These are phyloP conservation scores for Rubia peregrina DNA, from an alignment of 305 asterid genomes.

Conservation along the genomic window DNA sequence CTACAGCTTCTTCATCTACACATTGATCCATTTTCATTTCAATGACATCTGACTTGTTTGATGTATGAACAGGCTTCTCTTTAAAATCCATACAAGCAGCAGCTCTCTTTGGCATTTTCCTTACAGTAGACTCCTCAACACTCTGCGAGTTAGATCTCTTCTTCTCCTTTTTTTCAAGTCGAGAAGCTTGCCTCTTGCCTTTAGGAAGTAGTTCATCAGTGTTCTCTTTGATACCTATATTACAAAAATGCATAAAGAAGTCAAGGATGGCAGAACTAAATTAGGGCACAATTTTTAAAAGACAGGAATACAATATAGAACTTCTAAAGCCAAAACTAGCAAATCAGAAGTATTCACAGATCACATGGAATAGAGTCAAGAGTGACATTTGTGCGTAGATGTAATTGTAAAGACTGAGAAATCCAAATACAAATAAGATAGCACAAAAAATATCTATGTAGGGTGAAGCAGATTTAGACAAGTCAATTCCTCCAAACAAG, in stretches of 20 bases:
- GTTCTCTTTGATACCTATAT: conserved; percentile 34
- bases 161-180: conserved; percentile 32
- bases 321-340: not conserved
- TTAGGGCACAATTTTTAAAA: not conserved
- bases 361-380: not conserved
- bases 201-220: conserved; percentile 25
- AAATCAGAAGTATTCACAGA: not conserved
- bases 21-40: conserved; percentile 48
- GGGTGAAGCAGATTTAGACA: not conserved
- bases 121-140: conserved; percentile 35
- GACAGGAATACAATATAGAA: not conserved
- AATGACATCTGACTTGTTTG: conserved; percentile 44
- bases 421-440: not conserved
- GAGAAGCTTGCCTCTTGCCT: conserved; percentile 32
- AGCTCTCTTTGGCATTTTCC: conserved; percentile 80
- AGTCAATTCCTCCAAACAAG: conserved; percentile 1
- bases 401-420: not conserved
- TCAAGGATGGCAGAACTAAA: not conserved
- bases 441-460: not conserved
- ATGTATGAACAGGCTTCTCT: conserved; percentile 48
- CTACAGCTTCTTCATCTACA: conserved; percentile 70
- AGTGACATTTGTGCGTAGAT: not conserved
- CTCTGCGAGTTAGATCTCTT: conserved; percentile 44
- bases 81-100: conserved; percentile 78
- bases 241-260: conserved; percentile 7